Percentiles rank a stretch among this genome's conserved stretches.
Conservation (phyloP, 2,329 filamentous ascomycete species). For the Fusarium citri region DNA sequence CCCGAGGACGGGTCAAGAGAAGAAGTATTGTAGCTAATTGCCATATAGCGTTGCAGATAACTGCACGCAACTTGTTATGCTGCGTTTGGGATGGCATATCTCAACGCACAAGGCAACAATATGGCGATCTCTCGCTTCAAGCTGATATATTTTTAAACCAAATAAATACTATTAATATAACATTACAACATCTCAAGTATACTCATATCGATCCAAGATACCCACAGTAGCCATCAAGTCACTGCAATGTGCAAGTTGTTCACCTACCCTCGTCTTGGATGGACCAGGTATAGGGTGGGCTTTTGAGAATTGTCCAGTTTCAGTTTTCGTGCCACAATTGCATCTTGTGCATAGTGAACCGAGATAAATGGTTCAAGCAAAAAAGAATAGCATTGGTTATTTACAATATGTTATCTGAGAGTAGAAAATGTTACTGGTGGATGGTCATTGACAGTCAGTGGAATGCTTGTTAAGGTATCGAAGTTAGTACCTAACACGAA, state of each 20-base stretch:
- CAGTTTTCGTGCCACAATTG: neutral
- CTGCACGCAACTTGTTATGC: neutral
- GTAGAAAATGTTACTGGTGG: neutral
- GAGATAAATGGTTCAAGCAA: neutral
- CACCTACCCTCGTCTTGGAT: neutral
- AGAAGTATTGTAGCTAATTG: neutral
- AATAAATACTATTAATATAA: neutral
- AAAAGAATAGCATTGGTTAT: neutral
- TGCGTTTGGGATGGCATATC: neutral
- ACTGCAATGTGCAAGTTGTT: neutral
- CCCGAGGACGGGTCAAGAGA: neutral
- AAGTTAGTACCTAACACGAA: neutral
- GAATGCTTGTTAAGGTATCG: neutral
- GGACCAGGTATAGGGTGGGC: slow-evolving; percentile 1
- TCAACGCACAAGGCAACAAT: neutral
- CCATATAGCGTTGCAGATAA: neutral
- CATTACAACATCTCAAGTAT: neutral
- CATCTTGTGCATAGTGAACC: neutral
- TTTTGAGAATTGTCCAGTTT: neutral
- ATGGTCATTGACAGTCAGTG: neutral
- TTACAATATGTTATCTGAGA: neutral
- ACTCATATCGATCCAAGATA: neutral
- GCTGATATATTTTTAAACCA: neutral
- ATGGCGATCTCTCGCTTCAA: neutral
- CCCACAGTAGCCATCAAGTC: neutral